Percentiles rank a stretch among this genome's conserved stretches.
Evolutionary conservation across 2,329 filamentous ascomycete genomes (phyloP).

Genomic region (Falciphora oryzae): DNA sequence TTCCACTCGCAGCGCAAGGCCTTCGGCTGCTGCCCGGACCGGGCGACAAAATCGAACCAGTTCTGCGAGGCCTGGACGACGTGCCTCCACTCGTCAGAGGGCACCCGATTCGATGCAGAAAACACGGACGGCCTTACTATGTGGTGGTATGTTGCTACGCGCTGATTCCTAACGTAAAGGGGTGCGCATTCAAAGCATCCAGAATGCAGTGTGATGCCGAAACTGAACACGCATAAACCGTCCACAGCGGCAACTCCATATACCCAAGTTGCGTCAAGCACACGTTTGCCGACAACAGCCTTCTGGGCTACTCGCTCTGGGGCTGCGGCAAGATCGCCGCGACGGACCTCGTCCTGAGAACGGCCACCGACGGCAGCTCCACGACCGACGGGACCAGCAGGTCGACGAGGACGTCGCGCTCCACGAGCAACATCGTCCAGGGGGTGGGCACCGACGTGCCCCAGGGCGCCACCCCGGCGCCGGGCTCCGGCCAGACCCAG

Average conservation of each 20-base stretch:
- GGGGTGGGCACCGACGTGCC: no score
- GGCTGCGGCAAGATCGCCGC: slow-evolving; percentile 22
- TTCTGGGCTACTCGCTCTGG: slow-evolving; percentile 24
- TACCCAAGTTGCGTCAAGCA: slow-evolving; percentile 26
- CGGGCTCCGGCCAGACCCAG: slow-evolving; percentile 3
- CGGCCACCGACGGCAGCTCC: slow-evolving; percentile 13
- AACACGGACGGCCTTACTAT: slow-evolving; percentile 20
- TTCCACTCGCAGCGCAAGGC: slow-evolving; percentile 22
- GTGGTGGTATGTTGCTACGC: slow-evolving; percentile 24
- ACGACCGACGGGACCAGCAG: neutral
- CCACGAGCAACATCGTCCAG: neutral
- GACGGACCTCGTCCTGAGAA: slow-evolving; percentile 19
- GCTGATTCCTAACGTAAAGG: neutral
- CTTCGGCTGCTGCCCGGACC: slow-evolving; percentile 28
- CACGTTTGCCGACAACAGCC: slow-evolving; percentile 20
- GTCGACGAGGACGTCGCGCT: neutral
- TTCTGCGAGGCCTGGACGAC: slow-evolving; percentile 21
- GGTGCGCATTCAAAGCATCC: neutral
- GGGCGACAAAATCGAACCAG: slow-evolving; percentile 9
- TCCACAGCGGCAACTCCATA: slow-evolving; percentile 16
- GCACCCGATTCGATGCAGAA: slow-evolving; percentile 16
- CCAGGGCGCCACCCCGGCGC: neutral
- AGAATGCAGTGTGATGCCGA: neutral
- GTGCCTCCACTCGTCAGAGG: slow-evolving; percentile 23
- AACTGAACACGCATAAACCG: neutral